Evolutionary conservation across 495 filamentous ascomycete species (phyloP).

Genomic region (Cercophora newfieldiana): DNA sequence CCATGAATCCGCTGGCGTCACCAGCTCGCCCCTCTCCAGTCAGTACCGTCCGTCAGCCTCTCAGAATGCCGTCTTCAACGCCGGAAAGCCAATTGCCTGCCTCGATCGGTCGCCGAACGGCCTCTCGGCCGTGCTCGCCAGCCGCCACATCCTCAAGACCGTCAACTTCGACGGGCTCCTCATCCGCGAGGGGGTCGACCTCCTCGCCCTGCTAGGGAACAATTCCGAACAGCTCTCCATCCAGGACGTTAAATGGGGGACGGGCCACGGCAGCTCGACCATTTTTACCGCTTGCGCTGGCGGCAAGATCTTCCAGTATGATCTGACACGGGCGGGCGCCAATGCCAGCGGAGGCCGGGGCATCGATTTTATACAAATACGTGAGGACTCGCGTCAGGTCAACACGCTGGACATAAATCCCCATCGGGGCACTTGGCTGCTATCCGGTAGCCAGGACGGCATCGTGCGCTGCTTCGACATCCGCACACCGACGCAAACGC

Average conservation of each 20-base stretch:
- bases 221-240: constrained; percentile 79
- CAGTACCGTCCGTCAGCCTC: constrained; percentile 63
- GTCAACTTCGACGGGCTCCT: constrained; percentile 68
- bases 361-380: constrained; percentile 68
- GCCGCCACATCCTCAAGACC: constrained; percentile 82
- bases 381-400: constrained; percentile 86
- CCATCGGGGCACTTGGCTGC: constrained; percentile 68
- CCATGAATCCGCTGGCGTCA: constrained; percentile 38
- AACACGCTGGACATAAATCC: constrained; percentile 91
- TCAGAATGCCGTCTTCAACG: constrained; percentile 71
- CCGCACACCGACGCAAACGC: constrained; percentile 38
- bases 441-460: constrained; percentile 91
- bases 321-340: constrained; percentile 61
- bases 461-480: constrained; percentile 69
- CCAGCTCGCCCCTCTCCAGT: constrained; percentile 39
- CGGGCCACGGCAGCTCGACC: constrained; percentile 45
- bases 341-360: constrained; percentile 44
- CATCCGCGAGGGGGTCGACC: constrained; percentile 75
- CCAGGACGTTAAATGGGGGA: constrained; percentile 82
- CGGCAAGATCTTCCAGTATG: constrained; percentile 85
- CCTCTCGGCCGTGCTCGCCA: constrained; percentile 76
- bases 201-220: constrained; percentile 72
- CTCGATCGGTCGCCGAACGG: constrained; percentile 77
- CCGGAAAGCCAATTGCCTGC: constrained; percentile 69
- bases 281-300: constrained; percentile 84